Evolutionary conservation across 164 flowering plant species (phyloP), one percentile per base, ranked within the genome.

Genomic region (Nymphaea colorata): DNA sequence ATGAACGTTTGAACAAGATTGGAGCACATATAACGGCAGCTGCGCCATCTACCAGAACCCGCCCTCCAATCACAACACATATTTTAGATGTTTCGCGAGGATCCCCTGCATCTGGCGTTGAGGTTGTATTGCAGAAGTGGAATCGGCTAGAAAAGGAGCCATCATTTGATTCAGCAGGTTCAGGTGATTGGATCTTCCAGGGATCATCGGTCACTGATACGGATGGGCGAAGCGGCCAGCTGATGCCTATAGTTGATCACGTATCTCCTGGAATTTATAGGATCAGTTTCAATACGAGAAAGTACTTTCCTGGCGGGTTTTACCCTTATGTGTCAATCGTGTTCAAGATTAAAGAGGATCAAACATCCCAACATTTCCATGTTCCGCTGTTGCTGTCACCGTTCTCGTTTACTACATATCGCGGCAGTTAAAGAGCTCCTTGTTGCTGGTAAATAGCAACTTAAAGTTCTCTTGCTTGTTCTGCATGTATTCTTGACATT

Each of bases 21-120:
- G 90, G 91, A 67, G 83, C 84, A 44, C 98, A 89, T 81, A 67
- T 93, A 68, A 75, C 83, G 61, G 82, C 80, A 59, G 59, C 75
- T 72, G 69, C 43, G 7, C 82, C 78, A 72, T 59, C 78, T 59
- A 66, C 83, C 43, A 77, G 95, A 67, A 84, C 83, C 7, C 89
- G 95, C 25, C 97, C 96, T 43, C 97, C 99, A 2, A 89, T 94
- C 62, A 94, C 97, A 64, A 92, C 99, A 53, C 99, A 95, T 79
- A 83, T 95, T 69, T 79, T 95, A 73, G 97, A 95, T 65, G 82
- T 86, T 63, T 84, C 96, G 36, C 83, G 71, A 18, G 99, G 98
- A 0, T 71, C 71, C 71, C 99, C 99, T 61, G 99, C 83, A 59
- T 61, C 82, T 41, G 98, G 94, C 36, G 68, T 94, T 65, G 94